Conservation (phyloP, 331 rosid species). For the Telfairia occidentalis region DNA sequence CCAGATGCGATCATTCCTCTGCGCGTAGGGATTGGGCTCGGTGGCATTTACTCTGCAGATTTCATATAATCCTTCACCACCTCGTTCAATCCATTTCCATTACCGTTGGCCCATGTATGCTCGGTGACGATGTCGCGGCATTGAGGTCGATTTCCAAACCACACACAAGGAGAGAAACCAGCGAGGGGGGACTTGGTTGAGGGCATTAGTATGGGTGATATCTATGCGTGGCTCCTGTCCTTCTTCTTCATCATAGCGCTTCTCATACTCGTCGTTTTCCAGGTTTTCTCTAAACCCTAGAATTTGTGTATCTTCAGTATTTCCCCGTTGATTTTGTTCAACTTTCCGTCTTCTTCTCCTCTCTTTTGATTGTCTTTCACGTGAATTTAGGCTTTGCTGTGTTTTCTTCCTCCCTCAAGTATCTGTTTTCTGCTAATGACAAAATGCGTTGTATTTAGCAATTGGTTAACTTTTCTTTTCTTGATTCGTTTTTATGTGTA, state of each 20-base stretch:
- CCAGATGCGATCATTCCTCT: not conserved
- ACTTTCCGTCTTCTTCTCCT: not conserved
- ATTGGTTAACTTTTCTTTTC: not conserved
- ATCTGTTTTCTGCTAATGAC: not conserved
- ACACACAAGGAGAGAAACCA: not conserved
- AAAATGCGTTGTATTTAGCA: not conserved
- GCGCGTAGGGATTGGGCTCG: not conserved
- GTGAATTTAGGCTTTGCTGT: not conserved
- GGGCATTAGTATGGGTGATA: slow-evolving; percentile 48
- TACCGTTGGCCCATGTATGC: not conserved
- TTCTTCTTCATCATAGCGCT: slow-evolving; percentile 71
- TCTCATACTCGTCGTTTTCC: slow-evolving; percentile 64
- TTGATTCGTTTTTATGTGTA: not conserved
- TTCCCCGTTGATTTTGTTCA: not conserved
- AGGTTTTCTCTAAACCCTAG: slow-evolving; percentile 36
- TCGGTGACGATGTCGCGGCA: not conserved
- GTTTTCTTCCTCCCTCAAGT: not conserved
- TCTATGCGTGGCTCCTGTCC: slow-evolving; percentile 72
- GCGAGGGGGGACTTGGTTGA: not conserved
- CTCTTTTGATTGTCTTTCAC: not conserved
- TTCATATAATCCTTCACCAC: not conserved
- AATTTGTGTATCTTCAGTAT: not conserved
- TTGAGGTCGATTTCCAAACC: not conserved
- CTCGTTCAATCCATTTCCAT: not conserved
- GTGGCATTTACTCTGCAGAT: not conserved